Evolutionary conservation across 768 basidiomycete genomes (phyloP).

Genomic region (Brasilioporus rufonigricans): DNA sequence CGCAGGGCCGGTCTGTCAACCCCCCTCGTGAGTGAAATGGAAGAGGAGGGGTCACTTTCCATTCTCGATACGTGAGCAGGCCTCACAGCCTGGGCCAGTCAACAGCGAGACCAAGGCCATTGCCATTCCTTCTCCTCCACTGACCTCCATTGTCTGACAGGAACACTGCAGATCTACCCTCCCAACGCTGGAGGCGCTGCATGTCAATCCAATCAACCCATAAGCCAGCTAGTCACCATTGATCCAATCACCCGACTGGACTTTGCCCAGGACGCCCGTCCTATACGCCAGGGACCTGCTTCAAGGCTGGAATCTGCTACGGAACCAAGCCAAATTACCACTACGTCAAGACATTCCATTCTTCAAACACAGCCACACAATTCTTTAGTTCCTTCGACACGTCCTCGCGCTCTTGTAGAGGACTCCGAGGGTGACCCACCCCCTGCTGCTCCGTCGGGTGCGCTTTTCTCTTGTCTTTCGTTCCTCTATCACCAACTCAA

Average conservation of each 20-base stretch:
- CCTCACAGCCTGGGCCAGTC: constrained; percentile 23
- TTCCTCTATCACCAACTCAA: constrained; percentile 2
- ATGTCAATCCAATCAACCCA: constrained; percentile 24
- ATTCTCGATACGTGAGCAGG: constrained; percentile 19
- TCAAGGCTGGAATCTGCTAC: constrained; percentile 49
- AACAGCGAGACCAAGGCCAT: constrained; percentile 25
- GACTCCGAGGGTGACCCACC: constrained; percentile 39
- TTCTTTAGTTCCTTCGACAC: constrained; percentile 64
- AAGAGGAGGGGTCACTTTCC: constrained; percentile 30
- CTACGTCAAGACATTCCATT: constrained; percentile 26
- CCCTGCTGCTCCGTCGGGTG: constrained; percentile 27
- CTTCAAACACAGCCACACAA: constrained; percentile 26
- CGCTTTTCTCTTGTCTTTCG: neutral
- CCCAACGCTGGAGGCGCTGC: constrained; percentile 25
- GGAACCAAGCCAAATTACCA: constrained; percentile 25
- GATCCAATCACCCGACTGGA: constrained; percentile 60
- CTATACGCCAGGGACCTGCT: constrained; percentile 39
- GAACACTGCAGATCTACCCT: constrained; percentile 17
- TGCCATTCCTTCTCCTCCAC: constrained; percentile 14
- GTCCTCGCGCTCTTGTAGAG: constrained; percentile 62
- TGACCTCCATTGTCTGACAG: constrained; percentile 21
- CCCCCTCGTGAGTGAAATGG: constrained; percentile 15
- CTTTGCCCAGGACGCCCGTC: constrained; percentile 54
- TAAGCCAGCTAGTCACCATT: constrained; percentile 49
- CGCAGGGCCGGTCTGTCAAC: constrained; percentile 12